Evolutionary conservation across 1,139 yeast genomes (phyloP), one percentile per base, ranked within the genome.

Genomic region (Yamadazyma epiphylla): DNA sequence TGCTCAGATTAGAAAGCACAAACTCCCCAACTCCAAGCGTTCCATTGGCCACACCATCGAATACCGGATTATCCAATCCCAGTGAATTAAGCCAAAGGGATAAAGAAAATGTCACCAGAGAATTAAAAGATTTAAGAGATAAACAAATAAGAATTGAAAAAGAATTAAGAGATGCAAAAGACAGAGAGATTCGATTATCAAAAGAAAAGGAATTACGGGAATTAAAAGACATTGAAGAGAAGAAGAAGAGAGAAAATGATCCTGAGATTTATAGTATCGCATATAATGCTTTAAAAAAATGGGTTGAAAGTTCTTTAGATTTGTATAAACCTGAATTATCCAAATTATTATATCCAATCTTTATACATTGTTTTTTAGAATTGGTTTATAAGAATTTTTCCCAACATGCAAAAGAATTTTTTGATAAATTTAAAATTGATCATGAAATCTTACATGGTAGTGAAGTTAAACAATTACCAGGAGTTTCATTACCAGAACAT

Each of bases 231-330:
- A 53, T 55, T 34, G 70, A 64, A 39, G 65, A 58, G 30, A 61
- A 55, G 39, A 58, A 56, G 33, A 62, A 59, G 37, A 50, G 66
- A 24, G 73, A 67, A 39, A 58, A 55, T 38, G 82, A 82, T 37
- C 89, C 95, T 0, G 80, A 78, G 27, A 71, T 77, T 33, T 88
- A 84, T 54, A 65, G 71, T 16, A 73, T 87, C 27, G 95, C 95
- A 0, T 94, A 88, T 56, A 66, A 80, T 13, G 71, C 86, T 54
- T 71, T 89, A 40, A 74, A 86, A 41, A 80, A 80, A 37, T 94
- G 97, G 97, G 86, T 86, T 21, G 95, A 88, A 44, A 74, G 88
- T 17, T 88, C 96, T 0, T 69, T 91, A 48, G 98, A 91, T 53
- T 72, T 91, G 59, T 91, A 94, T 58, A 84, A 83, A 55, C 91